These are phyloP conservation scores for Puccinia hordei DNA, from an alignment of 1,284 basidiomycete genomes.

Conservation along the genomic window DNA sequence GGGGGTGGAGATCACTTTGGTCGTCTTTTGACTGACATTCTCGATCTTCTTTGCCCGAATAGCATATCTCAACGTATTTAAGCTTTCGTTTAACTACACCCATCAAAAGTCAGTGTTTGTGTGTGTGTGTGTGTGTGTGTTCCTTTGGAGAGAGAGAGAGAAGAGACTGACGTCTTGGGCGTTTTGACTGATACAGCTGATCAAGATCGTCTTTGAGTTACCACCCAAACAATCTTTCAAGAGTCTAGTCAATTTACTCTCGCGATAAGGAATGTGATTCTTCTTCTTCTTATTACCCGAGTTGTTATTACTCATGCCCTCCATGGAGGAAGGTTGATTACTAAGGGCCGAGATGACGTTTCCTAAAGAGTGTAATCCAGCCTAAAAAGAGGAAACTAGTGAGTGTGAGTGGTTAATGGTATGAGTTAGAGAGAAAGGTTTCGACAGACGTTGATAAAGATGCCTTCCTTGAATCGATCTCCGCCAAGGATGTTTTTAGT, in stretches of 20 bases:
- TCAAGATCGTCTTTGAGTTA: constrained; percentile 45
- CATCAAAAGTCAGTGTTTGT: not conserved
- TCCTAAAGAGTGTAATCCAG: constrained; percentile 28
- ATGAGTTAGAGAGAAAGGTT: not conserved
- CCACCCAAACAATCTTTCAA: constrained; percentile 45
- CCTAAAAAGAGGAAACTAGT: no score
- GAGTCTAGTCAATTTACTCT: constrained; percentile 42
- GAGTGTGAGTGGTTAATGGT: no score
- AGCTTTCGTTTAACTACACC: constrained; percentile 28
- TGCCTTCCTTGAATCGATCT: constrained; percentile 48
- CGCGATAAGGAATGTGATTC: constrained; percentile 41
- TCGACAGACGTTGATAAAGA: constrained; percentile 38
- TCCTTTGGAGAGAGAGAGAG: not conserved
- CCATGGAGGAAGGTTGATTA: not conserved
- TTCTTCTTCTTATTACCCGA: constrained; percentile 24
- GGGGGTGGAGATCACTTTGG: constrained; percentile 7
- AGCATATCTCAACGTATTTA: constrained; percentile 43
- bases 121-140: no score
- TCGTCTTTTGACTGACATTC: constrained; percentile 25
- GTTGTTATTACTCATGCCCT: not conserved
- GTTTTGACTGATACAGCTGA: constrained; percentile 37
- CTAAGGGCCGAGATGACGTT: constrained; percentile 43
- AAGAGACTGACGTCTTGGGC: not conserved
- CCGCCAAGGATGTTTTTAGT: constrained; percentile 34
- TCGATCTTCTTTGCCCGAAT: constrained; percentile 34